Percentiles rank a stretch among this genome's conserved stretches.
These are phyloP conservation scores for Artomyces pyxidatus DNA, from an alignment of 768 basidiomycete genomes.

Conservation along the genomic window DNA sequence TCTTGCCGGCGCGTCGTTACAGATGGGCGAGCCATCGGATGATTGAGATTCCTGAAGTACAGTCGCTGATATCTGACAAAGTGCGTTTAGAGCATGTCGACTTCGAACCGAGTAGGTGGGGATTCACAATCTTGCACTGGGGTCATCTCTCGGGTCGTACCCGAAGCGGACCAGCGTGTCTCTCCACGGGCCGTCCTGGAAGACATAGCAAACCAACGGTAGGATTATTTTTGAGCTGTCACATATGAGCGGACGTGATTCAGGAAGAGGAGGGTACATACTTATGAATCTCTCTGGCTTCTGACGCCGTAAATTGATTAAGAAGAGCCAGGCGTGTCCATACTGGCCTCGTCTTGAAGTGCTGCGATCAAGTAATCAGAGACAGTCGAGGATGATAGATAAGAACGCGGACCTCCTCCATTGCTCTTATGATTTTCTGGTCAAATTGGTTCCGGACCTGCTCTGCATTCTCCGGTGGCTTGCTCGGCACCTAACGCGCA, in stretches of 20 bases:
- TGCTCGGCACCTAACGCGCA: slow-evolving; percentile 67
- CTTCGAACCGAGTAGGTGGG: too few species aligned
- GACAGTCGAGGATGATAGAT: not conserved
- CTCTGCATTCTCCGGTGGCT: slow-evolving; percentile 54
- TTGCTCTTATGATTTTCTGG: slow-evolving; percentile 41
- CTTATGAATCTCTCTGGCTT: slow-evolving; percentile 72
- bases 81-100: not conserved
- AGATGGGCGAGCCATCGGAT: slow-evolving; percentile 70
- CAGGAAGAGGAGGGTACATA: slow-evolving; percentile 26
- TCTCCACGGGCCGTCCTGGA: slow-evolving; percentile 91
- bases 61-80: slow-evolving; percentile 79
- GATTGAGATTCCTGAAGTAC: slow-evolving; percentile 83
- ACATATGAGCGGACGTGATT: not conserved
- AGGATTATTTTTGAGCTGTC: slow-evolving; percentile 73
- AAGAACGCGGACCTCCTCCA: slow-evolving; percentile 39
- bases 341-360: slow-evolving; percentile 68
- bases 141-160: slow-evolving; percentile 81
- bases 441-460: slow-evolving; percentile 49
- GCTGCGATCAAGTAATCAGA: slow-evolving; percentile 29
- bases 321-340: slow-evolving; percentile 87
- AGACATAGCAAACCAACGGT: slow-evolving; percentile 78
- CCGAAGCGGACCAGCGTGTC: slow-evolving; percentile 81
- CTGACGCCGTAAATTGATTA: slow-evolving; percentile 65
- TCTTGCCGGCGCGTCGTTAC: slow-evolving; percentile 65
- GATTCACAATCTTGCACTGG: slow-evolving; percentile 69